Evolutionary conservation across 805 yeast genomes (phyloP).

Genomic region (Candida namnaoensis): DNA sequence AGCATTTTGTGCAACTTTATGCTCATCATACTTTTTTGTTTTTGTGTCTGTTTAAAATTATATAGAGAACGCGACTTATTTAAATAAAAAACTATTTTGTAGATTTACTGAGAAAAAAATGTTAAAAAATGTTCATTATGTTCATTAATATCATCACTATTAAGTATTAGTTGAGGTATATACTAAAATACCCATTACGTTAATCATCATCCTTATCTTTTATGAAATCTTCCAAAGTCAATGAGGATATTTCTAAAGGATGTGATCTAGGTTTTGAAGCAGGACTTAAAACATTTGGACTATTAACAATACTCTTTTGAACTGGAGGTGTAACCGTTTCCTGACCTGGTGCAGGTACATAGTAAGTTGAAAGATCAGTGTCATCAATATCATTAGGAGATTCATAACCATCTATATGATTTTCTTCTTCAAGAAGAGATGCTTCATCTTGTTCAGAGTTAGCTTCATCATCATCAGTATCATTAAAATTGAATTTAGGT

Average conservation of each 20-base stretch:
- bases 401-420: conserved; percentile 11
- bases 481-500: conserved; percentile 13
- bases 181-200: too few relatives aligned
- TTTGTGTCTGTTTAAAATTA: too few relatives aligned
- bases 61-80: too few relatives aligned
- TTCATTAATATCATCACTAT: too few relatives aligned
- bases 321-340: conserved; percentile 17
- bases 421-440: conserved; percentile 8
- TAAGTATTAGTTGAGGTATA: too few relatives aligned
- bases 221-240: conserved; percentile 1
- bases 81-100: too few relatives aligned
- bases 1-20: too few relatives aligned
- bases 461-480: conserved; percentile 9
- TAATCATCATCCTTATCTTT: not conserved
- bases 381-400: conserved; percentile 20
- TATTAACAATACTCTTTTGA: conserved; percentile 2
- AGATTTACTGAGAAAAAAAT: too few relatives aligned
- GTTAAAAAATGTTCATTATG: too few relatives aligned
- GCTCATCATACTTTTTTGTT: too few relatives aligned
- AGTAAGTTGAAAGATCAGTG: conserved; percentile 14
- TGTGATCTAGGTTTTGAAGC: not conserved
- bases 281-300: conserved; percentile 13
- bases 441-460: conserved; percentile 13
- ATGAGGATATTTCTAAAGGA: not conserved
- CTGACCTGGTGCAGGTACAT: conserved; percentile 17